These are phyloP conservation scores for Lathyrus sativus DNA, from an alignment of 306 rosid species.

Conservation along the genomic window DNA sequence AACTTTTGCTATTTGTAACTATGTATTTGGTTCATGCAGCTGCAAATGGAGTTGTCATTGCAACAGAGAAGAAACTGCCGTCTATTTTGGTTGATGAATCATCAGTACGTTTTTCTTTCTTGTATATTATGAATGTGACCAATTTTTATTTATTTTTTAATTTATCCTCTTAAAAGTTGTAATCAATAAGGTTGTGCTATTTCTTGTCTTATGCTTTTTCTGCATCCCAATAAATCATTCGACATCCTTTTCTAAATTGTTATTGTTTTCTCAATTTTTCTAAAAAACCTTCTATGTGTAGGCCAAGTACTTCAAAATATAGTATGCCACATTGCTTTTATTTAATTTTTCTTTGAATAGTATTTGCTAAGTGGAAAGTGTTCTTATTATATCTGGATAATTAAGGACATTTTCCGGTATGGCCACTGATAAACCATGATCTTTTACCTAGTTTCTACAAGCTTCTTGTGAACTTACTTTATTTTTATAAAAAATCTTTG, in stretches of 20 bases:
- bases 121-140: not conserved
- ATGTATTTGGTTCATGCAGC: conserved; percentile 54
- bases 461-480: not conserved
- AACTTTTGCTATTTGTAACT: conserved; percentile 18
- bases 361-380: conserved; percentile 6
- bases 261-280: not conserved
- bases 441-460: conserved; percentile 1
- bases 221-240: not conserved
- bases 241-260: not conserved
- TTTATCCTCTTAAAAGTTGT: not conserved
- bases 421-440: not conserved
- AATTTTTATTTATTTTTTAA: not conserved
- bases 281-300: not conserved
- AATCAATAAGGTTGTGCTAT: not conserved
- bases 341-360: not conserved
- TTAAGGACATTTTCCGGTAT: not conserved
- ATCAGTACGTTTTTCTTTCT: conserved; percentile 57
- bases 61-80: conserved; percentile 95
- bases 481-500: not conserved
- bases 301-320: not conserved
- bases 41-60: conserved; percentile 95
- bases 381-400: not conserved
- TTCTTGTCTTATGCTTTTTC: not conserved
- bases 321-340: not conserved
- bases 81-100: conserved; percentile 93